Evolutionary conservation across 2,329 filamentous ascomycete species (phyloP).

Genomic region (Chalara sp.): DNA sequence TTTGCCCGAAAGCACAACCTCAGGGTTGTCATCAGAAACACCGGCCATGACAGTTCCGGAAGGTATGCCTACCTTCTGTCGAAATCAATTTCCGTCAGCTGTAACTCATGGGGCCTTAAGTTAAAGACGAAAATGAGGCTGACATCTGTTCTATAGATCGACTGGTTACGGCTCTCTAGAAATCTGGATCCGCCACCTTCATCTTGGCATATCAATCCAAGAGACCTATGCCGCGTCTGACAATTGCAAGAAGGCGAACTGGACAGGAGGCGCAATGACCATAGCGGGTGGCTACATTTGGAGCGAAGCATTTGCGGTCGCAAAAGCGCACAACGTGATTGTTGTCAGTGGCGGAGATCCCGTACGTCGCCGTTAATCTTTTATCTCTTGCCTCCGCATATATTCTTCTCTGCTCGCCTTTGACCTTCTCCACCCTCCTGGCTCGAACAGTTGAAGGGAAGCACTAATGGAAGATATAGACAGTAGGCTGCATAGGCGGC

Average conservation of each 20-base stretch:
- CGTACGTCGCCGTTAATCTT: conserved; percentile 23
- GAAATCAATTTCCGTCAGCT: too few species aligned
- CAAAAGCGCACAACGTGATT: conserved; percentile 26
- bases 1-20: conserved; percentile 39
- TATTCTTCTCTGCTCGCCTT: too few species aligned
- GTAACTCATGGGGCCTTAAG: too few species aligned
- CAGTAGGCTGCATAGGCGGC: conserved; percentile 26
- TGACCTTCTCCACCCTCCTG: too few species aligned
- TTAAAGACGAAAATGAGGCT: not conserved
- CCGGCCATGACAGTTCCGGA: conserved; percentile 39
- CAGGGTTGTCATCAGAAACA: conserved; percentile 36
- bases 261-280: conserved; percentile 29
- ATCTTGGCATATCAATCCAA: conserved; percentile 16
- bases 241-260: conserved; percentile 21
- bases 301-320: conserved; percentile 28
- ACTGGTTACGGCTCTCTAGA: conserved; percentile 27
- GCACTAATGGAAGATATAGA: conserved; percentile 18
- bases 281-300: conserved; percentile 30
- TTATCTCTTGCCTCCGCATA: not conserved
- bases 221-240: conserved; percentile 16
- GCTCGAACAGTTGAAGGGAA: too few species aligned
- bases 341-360: conserved; percentile 29
- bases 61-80: conserved; percentile 6
- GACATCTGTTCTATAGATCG: conserved; percentile 11
- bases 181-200: conserved; percentile 42